Base-by-base conservation (phyloP, 495 filamentous ascomycete species). In the Penicillium maclennaniae region DNA sequence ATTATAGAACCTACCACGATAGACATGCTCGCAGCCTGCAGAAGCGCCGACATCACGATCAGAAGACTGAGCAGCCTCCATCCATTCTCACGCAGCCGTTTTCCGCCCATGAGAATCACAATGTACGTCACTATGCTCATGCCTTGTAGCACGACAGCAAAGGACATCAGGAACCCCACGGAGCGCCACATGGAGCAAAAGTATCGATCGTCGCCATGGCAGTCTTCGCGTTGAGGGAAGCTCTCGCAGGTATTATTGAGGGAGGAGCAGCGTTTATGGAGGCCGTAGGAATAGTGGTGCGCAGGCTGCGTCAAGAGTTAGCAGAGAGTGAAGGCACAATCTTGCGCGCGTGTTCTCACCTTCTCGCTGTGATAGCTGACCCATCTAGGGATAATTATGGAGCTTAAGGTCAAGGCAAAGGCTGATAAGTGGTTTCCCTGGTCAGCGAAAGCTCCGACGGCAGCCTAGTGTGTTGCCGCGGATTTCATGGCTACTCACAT, bases 161-260 rank as follows among this genome's bases (percentile, higher is more conserved):
- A 87, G 47, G 80, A 86, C 82, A 95, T 89, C 47, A 95, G 71
- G 67, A 95, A 96, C 9, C 87, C 91, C 49, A 89, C 83, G 39
- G 84, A 86, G 28, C 88, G 81, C 92, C 92, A 97, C 81, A 95
- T 87, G 55, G 83, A 86, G 72, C 92, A 96, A 77, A 97, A 96
- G 69, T 84, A 82, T 26, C 83, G 79, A 62, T 88, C 80, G 43
- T 76, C 74, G 59, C 81, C 84, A 55, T 83, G 79, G 72, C 86
- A 90, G 70, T 89, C 87, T 43, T 82, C 76, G 53, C 78, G 71
- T 52, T 74, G 69, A 7, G 85, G 84, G 62, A 86, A 87, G 48
- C 70, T 68, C 39, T 73, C 70, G 69, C 84, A 87, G 37, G 63
- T 69, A 47, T 76, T 69, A 8, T 72, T 79, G 53, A 76, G 78